Evolutionary conservation across 257 asterid species (phyloP).

Genomic region (Prunella vulgaris): DNA sequence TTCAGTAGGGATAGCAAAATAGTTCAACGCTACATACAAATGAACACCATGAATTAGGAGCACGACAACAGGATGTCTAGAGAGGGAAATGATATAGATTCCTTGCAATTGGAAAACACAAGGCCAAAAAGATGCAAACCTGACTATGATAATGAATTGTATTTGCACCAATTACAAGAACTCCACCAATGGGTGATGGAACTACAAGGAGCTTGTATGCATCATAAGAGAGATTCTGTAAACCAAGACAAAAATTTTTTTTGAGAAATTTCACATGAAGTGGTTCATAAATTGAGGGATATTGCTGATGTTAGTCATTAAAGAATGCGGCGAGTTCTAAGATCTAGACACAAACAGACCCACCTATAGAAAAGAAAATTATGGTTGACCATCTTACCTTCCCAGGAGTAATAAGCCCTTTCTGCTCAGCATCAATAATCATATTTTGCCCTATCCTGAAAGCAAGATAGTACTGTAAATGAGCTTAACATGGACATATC

Average conservation of each 20-base stretch:
- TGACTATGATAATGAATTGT: slow-evolving; percentile 95
- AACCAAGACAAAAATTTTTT: slow-evolving; percentile 19
- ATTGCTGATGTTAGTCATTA: too few species aligned
- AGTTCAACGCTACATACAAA: slow-evolving; percentile 71
- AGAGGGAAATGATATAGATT: not conserved
- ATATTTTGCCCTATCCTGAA: slow-evolving; percentile 91
- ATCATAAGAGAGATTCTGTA: slow-evolving; percentile 91
- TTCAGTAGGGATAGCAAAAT: slow-evolving; percentile 69
- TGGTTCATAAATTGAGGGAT: not conserved
- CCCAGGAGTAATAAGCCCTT: slow-evolving; percentile 83
- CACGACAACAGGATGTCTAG: slow-evolving; percentile 19
- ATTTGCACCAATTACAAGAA: slow-evolving; percentile 87
- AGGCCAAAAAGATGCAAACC: slow-evolving; percentile 41
- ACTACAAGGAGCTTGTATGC: slow-evolving; percentile 98
- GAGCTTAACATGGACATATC: slow-evolving; percentile 7
- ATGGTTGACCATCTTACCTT: slow-evolving; percentile 47
- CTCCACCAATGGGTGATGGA: slow-evolving; percentile 98
- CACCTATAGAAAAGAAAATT: not conserved
- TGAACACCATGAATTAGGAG: slow-evolving; percentile 22
- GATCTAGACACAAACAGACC: too few species aligned
- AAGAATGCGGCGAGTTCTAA: too few species aligned
- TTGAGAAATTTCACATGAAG: slow-evolving; percentile 3
- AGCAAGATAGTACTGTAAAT: slow-evolving; percentile 19
- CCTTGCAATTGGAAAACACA: slow-evolving; percentile 9
- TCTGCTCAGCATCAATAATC: slow-evolving; percentile 86